Conservation (phyloP, 1,284 basidiomycete genomes). For the Leccinum pachyderme region DNA sequence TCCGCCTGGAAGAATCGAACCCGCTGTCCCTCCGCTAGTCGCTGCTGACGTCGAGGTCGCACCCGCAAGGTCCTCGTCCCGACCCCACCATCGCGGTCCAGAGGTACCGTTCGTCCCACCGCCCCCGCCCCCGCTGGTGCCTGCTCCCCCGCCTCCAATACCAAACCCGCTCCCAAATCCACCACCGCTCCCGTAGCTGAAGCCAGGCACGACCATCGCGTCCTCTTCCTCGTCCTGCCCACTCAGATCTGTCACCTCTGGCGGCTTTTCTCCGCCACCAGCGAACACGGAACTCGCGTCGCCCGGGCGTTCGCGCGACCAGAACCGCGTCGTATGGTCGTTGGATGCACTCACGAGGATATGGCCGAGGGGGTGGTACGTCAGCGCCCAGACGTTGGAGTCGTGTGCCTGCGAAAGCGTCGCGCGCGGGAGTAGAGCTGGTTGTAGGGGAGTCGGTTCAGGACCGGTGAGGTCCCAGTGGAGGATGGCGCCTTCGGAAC, state of each 20-base stretch:
- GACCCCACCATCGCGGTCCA: constrained; percentile 37
- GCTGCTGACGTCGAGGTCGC: constrained; percentile 13
- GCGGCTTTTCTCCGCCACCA: constrained; percentile 76
- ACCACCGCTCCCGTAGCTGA: constrained; percentile 38
- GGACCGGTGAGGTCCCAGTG: constrained; percentile 85
- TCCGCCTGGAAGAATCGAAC: constrained; percentile 10
- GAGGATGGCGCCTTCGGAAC: constrained; percentile 88
- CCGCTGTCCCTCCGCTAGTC: neutral
- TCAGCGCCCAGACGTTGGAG: constrained; percentile 93
- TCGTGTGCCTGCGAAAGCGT: constrained; percentile 92
- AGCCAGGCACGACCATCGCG: constrained; percentile 59
- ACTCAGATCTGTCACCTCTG: constrained; percentile 53
- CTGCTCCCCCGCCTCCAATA: neutral
- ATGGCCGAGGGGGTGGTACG: constrained; percentile 96
- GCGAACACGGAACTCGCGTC: constrained; percentile 69
- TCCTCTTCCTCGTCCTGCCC: constrained; percentile 76
- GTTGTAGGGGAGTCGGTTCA: constrained; percentile 38
- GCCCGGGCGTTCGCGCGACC: constrained; percentile 86
- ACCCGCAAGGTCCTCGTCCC: constrained; percentile 36
- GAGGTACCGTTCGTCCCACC: constrained; percentile 15
- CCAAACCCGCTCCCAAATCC: constrained; percentile 12
- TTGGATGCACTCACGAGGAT: constrained; percentile 91
- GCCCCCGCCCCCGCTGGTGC: constrained; percentile 8
- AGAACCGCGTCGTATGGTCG: constrained; percentile 97
- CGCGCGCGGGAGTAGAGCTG: constrained; percentile 63